Base-by-base conservation (phyloP, 257 asterid genomes). In the Fraxinus americana region DNA sequence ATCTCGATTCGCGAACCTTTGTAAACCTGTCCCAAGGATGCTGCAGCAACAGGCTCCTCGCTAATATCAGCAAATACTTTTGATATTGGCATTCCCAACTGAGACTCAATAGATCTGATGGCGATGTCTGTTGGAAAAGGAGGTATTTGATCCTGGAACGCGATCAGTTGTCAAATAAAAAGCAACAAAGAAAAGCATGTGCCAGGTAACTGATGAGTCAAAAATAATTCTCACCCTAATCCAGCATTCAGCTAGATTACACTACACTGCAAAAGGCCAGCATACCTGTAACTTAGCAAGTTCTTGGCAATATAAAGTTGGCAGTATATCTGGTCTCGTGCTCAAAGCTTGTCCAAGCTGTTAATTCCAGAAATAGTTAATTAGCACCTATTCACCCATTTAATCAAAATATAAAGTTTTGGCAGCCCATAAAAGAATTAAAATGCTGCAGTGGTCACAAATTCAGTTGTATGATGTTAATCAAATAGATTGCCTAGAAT, bases 291-390 rank as follows among this genome's bases (percentile, higher is more conserved):
- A 85, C 78, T 96, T 89, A 61, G 92, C 87, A 78, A 96, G 99
- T 87, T 96, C 99, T 79, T 89, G 96, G 86, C 99, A 96, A 82
- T 92, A 96, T 39, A 93, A 85, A 59, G 81, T 80, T n/a, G 98
- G 97, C 81, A 96, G 82, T 88, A 96, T 92, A 76, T 96, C 99
- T 13, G 97, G 97, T 81, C 98, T 91, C 77, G 99, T 96, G 91
- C 99, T 93, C 83, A 96, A 83, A 81, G 98, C 99, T 86, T 96
- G 99, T 71, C 99, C 99, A 50, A 96, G 97, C 99, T 96, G 93
- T 77, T 78, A 80, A 85, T 77, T 69, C 69, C 81, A 82, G 78
- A 83, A 75, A 74, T 23, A 59, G 48, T 41, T 34, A 25, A 23
- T 75, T 48, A 77, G 48, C 72, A 36, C 54, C 73, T 66, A 34